Conservation (phyloP, 139 green algal species). For the Deuterostichococcus epilithicus region DNA sequence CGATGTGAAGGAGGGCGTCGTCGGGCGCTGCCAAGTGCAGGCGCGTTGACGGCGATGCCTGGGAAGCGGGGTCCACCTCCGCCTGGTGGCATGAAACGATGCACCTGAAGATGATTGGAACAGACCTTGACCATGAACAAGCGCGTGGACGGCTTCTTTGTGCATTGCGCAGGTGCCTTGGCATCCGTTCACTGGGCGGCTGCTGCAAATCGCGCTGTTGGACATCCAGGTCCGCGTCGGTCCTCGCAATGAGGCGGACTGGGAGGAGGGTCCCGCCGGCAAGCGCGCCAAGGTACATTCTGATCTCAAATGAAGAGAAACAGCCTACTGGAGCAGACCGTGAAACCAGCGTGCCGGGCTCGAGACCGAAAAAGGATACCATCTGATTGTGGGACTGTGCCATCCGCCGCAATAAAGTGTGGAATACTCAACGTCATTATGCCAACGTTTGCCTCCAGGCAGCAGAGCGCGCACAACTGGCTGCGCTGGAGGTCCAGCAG, state of each 20-base stretch:
- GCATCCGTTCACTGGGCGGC: conserved; percentile 26
- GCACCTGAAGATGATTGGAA: neutral
- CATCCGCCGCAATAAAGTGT: too few species aligned
- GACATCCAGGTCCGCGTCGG: conserved; percentile 21
- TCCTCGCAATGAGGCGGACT: conserved; percentile 25
- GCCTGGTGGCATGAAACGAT: too few species aligned
- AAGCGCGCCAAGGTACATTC: conserved; percentile 7
- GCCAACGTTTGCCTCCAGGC: too few species aligned
- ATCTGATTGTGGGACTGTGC: too few species aligned
- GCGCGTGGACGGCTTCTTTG: neutral
- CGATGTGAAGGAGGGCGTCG: conserved; percentile 23
- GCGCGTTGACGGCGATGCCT: neutral
- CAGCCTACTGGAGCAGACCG: too few species aligned
- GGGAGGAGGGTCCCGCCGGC: conserved; percentile 19
- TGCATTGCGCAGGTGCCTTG: conserved; percentile 30
- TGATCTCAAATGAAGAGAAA: too few species aligned
- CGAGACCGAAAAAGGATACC: too few species aligned
- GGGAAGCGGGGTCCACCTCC: too few species aligned
- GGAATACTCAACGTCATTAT: too few species aligned
- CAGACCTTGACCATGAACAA: neutral
- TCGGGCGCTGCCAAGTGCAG: conserved; percentile 38
- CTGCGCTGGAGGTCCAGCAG: neutral
- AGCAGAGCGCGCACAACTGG: neutral
- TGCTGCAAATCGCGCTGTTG: conserved; percentile 34
- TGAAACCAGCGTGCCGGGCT: too few species aligned